Evolutionary conservation across 2,329 filamentous ascomycete species (phyloP), one percentile per base, ranked within the genome.

Genomic region (Xylaria sp.): DNA sequence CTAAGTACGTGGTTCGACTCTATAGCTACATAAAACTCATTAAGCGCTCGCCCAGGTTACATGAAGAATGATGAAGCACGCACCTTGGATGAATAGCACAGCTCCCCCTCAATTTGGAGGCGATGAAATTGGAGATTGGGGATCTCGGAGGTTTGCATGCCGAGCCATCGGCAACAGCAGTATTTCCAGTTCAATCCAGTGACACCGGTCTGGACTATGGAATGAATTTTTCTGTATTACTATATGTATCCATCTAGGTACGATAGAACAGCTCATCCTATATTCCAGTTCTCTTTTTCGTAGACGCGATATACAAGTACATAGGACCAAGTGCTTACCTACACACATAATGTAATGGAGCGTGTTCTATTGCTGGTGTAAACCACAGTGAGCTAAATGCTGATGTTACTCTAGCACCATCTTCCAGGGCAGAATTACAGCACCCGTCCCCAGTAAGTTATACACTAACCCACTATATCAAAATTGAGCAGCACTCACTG

Each of bases 81-180:
- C 13, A 37, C 7, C 34, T 37, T 37, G 10, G 34, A 37, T 37
- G 34, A 37, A 44, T 7, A 46, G 41, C 15, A 46, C 3, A 18
- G 15, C 4, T 46, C 41, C 41, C 41, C 28, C 9, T 34, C 2
- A n/a, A 55, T 55, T 37, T 20, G 52, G 28, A 20, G 44, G 13
- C 7, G n/a, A 41, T 32, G 23, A 9, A 41, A 51, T 68, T 58
- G 56, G 57, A 37, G 44, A 59, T 62, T 66, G 41, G 57, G 18
- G 58, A 48, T 59, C 62, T 69, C 67, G 67, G 63, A 44, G 20
- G 20, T 9, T 63, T 69, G 20, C 52, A 34, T 8, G 12, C 67
- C 63, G 66, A 68, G 48, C 25, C 9, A n/a, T 58, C 7, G 15
- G 13, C 51, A 12, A 25, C 37, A 44, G 23, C 4, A 5, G 2